phyloP scores from a whole-genome alignment of 768 basidiomycete genomes.

The Rossbeevera mucosa region DNA sequence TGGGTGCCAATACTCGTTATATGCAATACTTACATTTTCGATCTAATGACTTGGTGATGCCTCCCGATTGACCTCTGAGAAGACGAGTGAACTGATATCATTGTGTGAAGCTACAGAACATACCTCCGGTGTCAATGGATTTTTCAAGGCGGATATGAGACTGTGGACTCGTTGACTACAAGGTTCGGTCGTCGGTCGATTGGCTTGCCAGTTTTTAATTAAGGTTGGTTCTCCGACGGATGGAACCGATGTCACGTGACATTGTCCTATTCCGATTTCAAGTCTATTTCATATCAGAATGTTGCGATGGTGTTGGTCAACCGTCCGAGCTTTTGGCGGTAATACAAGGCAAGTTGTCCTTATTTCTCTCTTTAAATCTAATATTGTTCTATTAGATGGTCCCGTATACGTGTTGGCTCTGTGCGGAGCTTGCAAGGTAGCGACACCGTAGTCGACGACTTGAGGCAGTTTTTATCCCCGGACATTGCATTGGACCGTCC shows the following conservation, averaged over 20 bases:
- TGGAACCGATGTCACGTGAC: conserved; percentile 7
- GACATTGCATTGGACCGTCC: conserved; percentile 9
- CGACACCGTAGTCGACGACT: conserved; percentile 9
- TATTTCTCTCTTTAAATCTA: neutral
- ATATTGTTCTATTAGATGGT: conserved; percentile 5
- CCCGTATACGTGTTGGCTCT: neutral
- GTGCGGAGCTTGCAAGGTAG: neutral
- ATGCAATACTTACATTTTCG: conserved; percentile 24
- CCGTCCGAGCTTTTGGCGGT: conserved; percentile 44
- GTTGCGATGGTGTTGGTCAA: conserved; percentile 66
- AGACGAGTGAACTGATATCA: conserved; percentile 1
- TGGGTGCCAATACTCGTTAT: neutral
- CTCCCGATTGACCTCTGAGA: conserved; percentile 89
- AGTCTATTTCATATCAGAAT: conserved; percentile 49
- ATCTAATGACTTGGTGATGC: conserved; percentile 45
- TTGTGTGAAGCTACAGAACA: conserved; percentile 18
- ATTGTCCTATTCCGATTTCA: neutral
- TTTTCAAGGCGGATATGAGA: conserved; percentile 71
- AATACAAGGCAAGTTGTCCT: conserved; percentile 26
- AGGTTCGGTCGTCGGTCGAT: conserved; percentile 20
- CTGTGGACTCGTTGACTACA: conserved; percentile 11
- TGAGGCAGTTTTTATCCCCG: conserved; percentile 14
- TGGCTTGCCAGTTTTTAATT: conserved; percentile 26
- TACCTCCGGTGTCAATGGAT: conserved; percentile 88
- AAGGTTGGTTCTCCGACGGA: conserved; percentile 28